phyloP scores from a whole-genome alignment of 768 basidiomycete genomes.

The Mycena epipterygia region DNA sequence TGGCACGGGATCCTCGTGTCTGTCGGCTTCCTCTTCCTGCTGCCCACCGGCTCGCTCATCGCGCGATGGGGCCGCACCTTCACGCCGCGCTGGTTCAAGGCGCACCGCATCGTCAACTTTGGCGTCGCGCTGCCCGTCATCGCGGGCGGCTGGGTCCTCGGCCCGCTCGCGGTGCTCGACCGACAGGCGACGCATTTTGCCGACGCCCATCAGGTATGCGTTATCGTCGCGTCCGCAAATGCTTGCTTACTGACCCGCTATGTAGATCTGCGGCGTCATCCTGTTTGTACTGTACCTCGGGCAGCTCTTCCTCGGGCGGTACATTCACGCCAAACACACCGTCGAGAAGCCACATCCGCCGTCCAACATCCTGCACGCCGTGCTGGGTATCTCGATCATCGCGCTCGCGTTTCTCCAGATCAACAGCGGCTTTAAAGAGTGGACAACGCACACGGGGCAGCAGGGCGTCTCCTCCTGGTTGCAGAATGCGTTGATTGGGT shows the following conservation, averaged over 20 bases:
- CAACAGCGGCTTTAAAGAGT: constrained; percentile 61
- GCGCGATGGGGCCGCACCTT: constrained; percentile 68
- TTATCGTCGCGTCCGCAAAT: not conserved
- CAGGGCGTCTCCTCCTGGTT: constrained; percentile 52
- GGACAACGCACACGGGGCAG: constrained; percentile 54
- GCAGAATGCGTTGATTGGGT: constrained; percentile 58
- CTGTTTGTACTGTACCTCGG: constrained; percentile 64
- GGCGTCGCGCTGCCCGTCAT: constrained; percentile 64
- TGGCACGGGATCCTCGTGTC: constrained; percentile 67
- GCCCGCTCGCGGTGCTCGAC: constrained; percentile 59
- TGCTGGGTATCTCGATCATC: constrained; percentile 64
- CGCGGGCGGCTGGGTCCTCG: constrained; percentile 62
- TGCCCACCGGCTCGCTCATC: constrained; percentile 66
- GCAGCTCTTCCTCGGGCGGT: constrained; percentile 66
- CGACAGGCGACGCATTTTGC: constrained; percentile 58
- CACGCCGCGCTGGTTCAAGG: constrained; percentile 68
- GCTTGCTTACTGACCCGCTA: not conserved
- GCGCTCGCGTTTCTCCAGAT: constrained; percentile 67
- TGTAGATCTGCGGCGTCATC: constrained; percentile 65
- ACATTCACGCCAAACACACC: constrained; percentile 60
- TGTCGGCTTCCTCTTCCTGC: constrained; percentile 68
- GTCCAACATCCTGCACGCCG: constrained; percentile 69
- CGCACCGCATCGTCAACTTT: constrained; percentile 66
- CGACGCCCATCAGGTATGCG: constrained; percentile 64
- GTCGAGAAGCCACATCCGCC: constrained; percentile 58